These are phyloP conservation scores for Trichophyton verrucosum DNA, from an alignment of 2,329 filamentous ascomycete genomes.

Conservation along the genomic window DNA sequence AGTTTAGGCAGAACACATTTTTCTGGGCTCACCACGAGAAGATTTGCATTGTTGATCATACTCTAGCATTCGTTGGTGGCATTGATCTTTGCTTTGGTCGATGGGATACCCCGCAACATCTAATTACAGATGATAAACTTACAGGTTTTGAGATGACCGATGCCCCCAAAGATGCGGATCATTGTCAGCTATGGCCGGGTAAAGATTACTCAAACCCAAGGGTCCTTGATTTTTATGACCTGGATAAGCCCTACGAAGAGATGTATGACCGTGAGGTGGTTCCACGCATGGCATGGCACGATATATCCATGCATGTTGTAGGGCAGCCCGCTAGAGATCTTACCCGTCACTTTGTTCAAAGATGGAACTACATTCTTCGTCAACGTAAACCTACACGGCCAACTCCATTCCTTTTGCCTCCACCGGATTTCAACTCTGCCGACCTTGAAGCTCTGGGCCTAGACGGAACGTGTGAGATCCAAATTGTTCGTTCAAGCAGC, in stretches of 20 bases:
- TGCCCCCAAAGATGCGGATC: slow-evolving; percentile 68
- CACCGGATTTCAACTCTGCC: slow-evolving; percentile 75
- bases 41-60: slow-evolving; percentile 88
- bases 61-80: slow-evolving; percentile 86
- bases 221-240: slow-evolving; percentile 87
- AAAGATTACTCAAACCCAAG: slow-evolving; percentile 98
- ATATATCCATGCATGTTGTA: slow-evolving; percentile 79
- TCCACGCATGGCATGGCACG: slow-evolving; percentile 97
- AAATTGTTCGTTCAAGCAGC: slow-evolving; percentile 78
- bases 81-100: slow-evolving; percentile 91
- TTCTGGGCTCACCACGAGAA: slow-evolving; percentile 99
- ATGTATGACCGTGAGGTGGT: slow-evolving; percentile 87
- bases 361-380: slow-evolving; percentile 93
- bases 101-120: slow-evolving; percentile 81
- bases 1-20: slow-evolving; percentile 97
- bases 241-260: slow-evolving; percentile 84
- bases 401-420: slow-evolving; percentile 82
- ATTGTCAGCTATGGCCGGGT: slow-evolving; percentile 88
- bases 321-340: slow-evolving; percentile 88
- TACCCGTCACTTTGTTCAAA: slow-evolving; percentile 83
- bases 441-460: slow-evolving; percentile 81
- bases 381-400: slow-evolving; percentile 87
- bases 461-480: slow-evolving; percentile 88
- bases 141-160: slow-evolving; percentile 53
- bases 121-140: slow-evolving; percentile 76